These are phyloP conservation scores for Kluyveromyces wickerhamii DNA, from an alignment of 805 yeast genomes.

Conservation along the genomic window DNA sequence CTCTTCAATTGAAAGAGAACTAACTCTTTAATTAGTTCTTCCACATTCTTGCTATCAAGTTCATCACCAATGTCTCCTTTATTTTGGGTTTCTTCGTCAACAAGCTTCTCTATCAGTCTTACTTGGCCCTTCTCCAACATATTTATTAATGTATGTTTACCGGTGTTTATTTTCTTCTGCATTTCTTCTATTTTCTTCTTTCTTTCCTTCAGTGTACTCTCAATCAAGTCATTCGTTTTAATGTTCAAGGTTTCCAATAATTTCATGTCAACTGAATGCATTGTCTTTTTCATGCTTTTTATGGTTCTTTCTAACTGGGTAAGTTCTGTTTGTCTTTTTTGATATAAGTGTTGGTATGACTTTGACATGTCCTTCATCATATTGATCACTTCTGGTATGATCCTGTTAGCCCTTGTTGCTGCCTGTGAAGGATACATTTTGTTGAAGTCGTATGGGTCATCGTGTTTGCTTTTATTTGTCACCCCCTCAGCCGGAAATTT, in stretches of 20 bases:
- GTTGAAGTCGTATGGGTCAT: slow-evolving; percentile 10
- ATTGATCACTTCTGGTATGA: slow-evolving; percentile 22
- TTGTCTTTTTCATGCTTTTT: slow-evolving; percentile 17
- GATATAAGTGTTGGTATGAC: slow-evolving; percentile 44
- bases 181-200: slow-evolving; percentile 12
- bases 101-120: slow-evolving; percentile 11
- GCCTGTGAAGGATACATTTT: slow-evolving; percentile 29
- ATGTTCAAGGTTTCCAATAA: slow-evolving; percentile 42
- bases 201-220: slow-evolving; percentile 45
- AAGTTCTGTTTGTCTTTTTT: slow-evolving; percentile 37
- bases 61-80: slow-evolving; percentile 10
- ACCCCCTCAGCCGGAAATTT: slow-evolving; percentile 16
- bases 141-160: slow-evolving; percentile 20
- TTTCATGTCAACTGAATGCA: slow-evolving; percentile 16
- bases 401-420: slow-evolving; percentile 24
- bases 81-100: slow-evolving; percentile 7
- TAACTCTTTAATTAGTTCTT: slow-evolving; percentile 24
- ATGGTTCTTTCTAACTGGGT: slow-evolving; percentile 23
- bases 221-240: slow-evolving; percentile 70
- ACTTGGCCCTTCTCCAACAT: slow-evolving; percentile 28
- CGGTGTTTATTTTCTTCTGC: slow-evolving; percentile 9
- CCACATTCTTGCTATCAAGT: slow-evolving; percentile 15
- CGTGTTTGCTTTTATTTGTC: slow-evolving; percentile 1
- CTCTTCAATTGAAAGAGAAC: slow-evolving; percentile 38
- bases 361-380: slow-evolving; percentile 39